Evolutionary conservation across 163 green algal genomes (phyloP).

Genomic region (Volvox carteri): DNA sequence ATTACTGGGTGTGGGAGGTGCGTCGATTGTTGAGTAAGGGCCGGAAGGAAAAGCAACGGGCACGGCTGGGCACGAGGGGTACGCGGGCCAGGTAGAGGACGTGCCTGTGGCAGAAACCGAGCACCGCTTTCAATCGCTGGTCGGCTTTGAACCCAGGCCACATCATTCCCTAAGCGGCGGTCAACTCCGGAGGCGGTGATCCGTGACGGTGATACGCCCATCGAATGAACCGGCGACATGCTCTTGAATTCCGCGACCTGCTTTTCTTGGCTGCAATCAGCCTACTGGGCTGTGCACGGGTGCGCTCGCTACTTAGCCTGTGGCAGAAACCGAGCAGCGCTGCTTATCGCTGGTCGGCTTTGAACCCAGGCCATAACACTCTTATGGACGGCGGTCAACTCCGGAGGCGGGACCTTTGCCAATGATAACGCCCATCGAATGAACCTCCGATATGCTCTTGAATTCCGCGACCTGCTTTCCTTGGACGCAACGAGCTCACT

Average conservation of each 20-base stretch:
- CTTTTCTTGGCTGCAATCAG: too few relatives aligned
- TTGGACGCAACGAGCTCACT: too few relatives aligned
- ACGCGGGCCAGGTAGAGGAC: not conserved
- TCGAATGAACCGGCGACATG: constrained; percentile 8
- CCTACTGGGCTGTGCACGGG: too few relatives aligned
- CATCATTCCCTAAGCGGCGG: not conserved
- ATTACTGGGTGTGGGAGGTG: too few relatives aligned
- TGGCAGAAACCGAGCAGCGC: constrained; percentile 43
- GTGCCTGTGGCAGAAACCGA: constrained; percentile 27
- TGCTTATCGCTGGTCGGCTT: constrained; percentile 15
- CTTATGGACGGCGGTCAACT: constrained; percentile 33
- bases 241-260: too few relatives aligned
- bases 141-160: constrained; percentile 1
- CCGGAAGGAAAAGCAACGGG: too few relatives aligned
- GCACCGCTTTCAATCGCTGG: not conserved
- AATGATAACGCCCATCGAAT: constrained; percentile 49
- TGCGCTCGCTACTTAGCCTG: too few relatives aligned
- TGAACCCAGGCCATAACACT: constrained; percentile 45
- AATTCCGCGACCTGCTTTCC: too few relatives aligned
- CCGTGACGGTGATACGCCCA: not conserved
- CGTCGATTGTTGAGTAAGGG: too few relatives aligned
- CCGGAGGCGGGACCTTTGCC: constrained; percentile 9
- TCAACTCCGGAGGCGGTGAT: constrained; percentile 9
- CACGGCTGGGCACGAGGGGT: too few relatives aligned
- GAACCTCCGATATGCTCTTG: constrained; percentile 23